Evolutionary conservation across 345 rosid species (phyloP).

Genomic region (Nasturtium officinale): DNA sequence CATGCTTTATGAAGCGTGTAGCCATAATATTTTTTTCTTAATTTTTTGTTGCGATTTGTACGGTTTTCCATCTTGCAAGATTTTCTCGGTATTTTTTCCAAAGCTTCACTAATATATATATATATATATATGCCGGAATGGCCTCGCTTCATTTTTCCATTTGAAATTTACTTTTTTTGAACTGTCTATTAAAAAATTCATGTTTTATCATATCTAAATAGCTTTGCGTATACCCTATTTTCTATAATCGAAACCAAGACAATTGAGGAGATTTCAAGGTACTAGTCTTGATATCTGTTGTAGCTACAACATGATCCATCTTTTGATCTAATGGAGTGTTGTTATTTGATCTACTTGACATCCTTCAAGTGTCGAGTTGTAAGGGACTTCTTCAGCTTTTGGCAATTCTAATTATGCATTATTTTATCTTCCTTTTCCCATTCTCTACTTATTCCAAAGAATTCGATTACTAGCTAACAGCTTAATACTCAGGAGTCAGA

Average conservation of each 20-base stretch:
- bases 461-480: background rate
- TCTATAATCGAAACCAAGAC: too few species aligned
- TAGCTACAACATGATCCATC: background rate
- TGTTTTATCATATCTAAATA: background rate
- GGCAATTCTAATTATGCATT: background rate
- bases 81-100: too few species aligned
- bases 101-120: too few species aligned
- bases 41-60: too few species aligned
- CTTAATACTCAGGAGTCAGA: background rate
- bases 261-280: too few species aligned
- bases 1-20: too few species aligned
- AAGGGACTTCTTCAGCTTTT: background rate
- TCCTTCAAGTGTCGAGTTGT: background rate
- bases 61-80: too few species aligned
- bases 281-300: background rate
- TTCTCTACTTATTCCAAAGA: background rate
- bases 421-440: background rate
- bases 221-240: background rate
- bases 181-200: background rate
- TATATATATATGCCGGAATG: too few species aligned
- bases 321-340: background rate
- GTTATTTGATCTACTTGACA: background rate
- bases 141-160: background rate
- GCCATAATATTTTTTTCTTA: too few species aligned
- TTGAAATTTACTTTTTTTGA: background rate